Conservation (phyloP, 257 asterid species). For the Solanum paucissectum region DNA sequence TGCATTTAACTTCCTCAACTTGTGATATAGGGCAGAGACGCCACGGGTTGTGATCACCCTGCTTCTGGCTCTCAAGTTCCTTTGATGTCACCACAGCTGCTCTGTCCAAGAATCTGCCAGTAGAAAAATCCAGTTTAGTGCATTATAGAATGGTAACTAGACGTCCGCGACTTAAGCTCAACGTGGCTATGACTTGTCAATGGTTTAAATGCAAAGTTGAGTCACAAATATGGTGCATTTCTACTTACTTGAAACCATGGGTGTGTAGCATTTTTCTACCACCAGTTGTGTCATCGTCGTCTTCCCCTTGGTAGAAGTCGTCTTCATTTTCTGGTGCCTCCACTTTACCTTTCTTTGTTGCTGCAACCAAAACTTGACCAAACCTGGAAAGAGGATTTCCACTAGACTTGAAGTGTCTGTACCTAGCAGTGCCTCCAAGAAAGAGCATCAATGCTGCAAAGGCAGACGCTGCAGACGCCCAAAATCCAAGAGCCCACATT, state of each 20-base stretch:
- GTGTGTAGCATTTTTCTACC: constrained; percentile 74
- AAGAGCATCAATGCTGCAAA: constrained; percentile 60
- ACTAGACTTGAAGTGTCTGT: constrained; percentile 68
- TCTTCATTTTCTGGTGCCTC: constrained; percentile 21
- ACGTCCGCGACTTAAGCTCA: neutral
- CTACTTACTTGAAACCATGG: constrained; percentile 73
- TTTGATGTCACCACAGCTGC: constrained; percentile 69
- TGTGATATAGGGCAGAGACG: constrained; percentile 77
- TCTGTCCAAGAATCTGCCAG: constrained; percentile 64
- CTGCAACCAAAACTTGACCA: constrained; percentile 69
- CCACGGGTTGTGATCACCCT: constrained; percentile 45
- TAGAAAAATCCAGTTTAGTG: neutral
- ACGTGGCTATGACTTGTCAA: neutral
- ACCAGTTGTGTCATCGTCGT: constrained; percentile 9
- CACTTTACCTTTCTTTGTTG: constrained; percentile 41
- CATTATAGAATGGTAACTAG: neutral
- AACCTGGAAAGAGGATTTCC: constrained; percentile 84
- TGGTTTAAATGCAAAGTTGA: neutral
- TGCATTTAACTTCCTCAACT: constrained; percentile 93
- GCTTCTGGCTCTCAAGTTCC: constrained; percentile 39
- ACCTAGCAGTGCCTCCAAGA: constrained; percentile 60
- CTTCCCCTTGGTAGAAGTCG: constrained; percentile 29
- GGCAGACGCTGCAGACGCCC: constrained; percentile 84
- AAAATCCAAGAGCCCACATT: constrained; percentile 80
- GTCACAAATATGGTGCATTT: neutral